Conservation (phyloP, 306 rosid genomes). For the Begonia fuchsioides region DNA sequence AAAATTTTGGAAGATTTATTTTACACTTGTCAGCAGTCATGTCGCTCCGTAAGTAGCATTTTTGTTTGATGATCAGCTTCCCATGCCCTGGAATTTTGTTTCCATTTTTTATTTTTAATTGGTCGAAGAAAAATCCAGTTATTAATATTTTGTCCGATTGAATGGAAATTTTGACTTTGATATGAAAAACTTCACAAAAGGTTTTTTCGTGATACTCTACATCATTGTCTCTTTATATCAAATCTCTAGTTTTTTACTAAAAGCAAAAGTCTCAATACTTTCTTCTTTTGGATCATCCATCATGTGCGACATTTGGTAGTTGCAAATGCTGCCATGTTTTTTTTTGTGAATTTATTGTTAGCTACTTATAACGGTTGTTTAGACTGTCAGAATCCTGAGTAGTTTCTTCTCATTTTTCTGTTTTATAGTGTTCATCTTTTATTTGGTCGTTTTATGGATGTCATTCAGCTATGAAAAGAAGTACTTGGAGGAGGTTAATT, state of each 20-base stretch:
- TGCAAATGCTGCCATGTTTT: neutral
- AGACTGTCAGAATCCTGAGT: neutral
- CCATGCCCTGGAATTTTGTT: neutral
- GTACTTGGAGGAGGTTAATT: slow-evolving; percentile 73
- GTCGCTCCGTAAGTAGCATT: slow-evolving; percentile 84
- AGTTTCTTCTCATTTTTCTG: neutral
- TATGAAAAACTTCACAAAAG: neutral
- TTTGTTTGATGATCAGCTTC: slow-evolving; percentile 10
- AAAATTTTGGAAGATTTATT: no score
- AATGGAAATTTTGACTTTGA: neutral
- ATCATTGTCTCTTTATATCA: no score
- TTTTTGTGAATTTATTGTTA: neutral
- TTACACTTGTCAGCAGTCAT: no score
- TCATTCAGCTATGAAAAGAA: slow-evolving; percentile 60
- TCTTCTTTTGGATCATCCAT: no score
- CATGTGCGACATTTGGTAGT: no score
- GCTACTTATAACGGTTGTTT: neutral
- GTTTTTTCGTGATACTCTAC: no score
- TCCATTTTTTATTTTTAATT: neutral
- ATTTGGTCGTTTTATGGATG: slow-evolving; percentile 5
- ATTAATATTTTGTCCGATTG: neutral
- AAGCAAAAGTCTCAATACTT: no score
- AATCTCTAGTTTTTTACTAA: no score
- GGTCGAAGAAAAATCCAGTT: neutral
- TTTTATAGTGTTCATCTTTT: neutral